A percentile compares a stretch with the other conserved stretches of the same genome.
phyloP scores from a whole-genome alignment of 1,284 basidiomycete species.

The Termitomyces sp. region DNA sequence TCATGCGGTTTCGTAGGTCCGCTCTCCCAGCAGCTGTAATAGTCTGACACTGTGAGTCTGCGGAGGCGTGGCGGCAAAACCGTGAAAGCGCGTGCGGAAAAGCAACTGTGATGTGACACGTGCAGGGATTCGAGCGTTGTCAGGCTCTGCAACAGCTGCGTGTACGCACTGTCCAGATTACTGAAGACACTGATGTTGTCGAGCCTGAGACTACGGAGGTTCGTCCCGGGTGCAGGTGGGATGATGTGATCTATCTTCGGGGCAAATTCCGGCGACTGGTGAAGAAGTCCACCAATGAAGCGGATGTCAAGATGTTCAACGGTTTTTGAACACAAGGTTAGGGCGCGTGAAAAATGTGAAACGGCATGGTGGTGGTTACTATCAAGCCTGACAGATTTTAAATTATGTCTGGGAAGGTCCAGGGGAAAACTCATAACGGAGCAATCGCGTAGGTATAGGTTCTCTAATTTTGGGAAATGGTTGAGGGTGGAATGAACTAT shows the following conservation, averaged over 20 bases:
- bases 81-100: conserved; percentile 18
- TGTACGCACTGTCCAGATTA: conserved; percentile 19
- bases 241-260: conserved; percentile 3
- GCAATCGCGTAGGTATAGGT: conserved; percentile 24
- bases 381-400: conserved; percentile 21
- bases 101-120: conserved; percentile 21
- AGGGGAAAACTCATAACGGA: conserved; percentile 19
- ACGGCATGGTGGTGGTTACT: conserved; percentile 23
- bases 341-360: conserved; percentile 19
- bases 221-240: conserved; percentile 5
- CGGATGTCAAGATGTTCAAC: conserved; percentile 22
- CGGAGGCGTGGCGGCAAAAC: conserved; percentile 17
- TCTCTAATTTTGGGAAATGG: conserved; percentile 18
- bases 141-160: conserved; percentile 19
- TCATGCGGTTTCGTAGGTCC: neutral
- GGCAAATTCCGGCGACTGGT: conserved; percentile 18
- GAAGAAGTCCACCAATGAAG: conserved; percentile 24
- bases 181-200: conserved; percentile 24
- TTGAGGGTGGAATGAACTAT: conserved; percentile 21
- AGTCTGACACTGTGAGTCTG: conserved; percentile 19
- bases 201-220: conserved; percentile 19
- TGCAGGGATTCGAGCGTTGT: conserved; percentile 20
- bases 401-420: conserved; percentile 18
- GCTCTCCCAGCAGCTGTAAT: conserved; percentile 21
- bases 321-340: conserved; percentile 17